These are phyloP conservation scores for Rhododendron mucronatum DNA, from an alignment of 148 eudicot species.

Conservation along the genomic window DNA sequence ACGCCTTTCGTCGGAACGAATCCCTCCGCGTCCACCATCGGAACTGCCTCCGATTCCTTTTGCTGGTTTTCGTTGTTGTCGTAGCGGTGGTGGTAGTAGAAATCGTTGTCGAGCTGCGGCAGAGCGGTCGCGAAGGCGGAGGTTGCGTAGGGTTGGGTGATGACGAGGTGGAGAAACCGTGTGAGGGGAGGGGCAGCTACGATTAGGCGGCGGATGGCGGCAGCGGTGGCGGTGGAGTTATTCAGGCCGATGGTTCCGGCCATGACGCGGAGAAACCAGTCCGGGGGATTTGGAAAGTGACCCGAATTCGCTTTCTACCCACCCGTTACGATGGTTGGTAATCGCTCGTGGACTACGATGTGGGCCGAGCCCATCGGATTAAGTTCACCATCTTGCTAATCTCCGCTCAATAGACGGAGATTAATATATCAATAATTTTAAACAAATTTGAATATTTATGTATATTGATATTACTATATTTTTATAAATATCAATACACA, in stretches of 20 bases:
- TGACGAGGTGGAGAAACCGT: slow-evolving; percentile 3
- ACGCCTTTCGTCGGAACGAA: slow-evolving; percentile 23
- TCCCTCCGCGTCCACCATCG: slow-evolving; percentile 12
- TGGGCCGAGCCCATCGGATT: no score
- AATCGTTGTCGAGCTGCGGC: slow-evolving; percentile 34
- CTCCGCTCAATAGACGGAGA: no score
- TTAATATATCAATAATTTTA: no score
- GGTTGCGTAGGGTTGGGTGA: slow-evolving; percentile 12
- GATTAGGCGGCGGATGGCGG: not conserved
- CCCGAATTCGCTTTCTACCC: not conserved
- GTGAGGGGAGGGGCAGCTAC: not conserved
- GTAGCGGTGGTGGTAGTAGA: not conserved
- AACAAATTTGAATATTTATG: no score
- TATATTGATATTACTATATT: no score
- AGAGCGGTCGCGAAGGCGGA: slow-evolving; percentile 15
- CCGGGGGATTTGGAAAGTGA: not conserved
- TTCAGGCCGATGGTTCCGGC: slow-evolving; percentile 6
- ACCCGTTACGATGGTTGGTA: not conserved
- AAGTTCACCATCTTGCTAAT: no score
- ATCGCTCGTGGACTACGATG: no score
- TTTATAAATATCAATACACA: rapidly evolving
- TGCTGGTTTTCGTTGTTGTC: not conserved
- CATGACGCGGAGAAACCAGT: slow-evolving; percentile 14
- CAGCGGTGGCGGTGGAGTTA: not conserved
- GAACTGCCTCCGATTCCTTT: not conserved